phyloP scores from a whole-genome alignment of 1,284 basidiomycete genomes.

The Heterobasidion annosum region DNA sequence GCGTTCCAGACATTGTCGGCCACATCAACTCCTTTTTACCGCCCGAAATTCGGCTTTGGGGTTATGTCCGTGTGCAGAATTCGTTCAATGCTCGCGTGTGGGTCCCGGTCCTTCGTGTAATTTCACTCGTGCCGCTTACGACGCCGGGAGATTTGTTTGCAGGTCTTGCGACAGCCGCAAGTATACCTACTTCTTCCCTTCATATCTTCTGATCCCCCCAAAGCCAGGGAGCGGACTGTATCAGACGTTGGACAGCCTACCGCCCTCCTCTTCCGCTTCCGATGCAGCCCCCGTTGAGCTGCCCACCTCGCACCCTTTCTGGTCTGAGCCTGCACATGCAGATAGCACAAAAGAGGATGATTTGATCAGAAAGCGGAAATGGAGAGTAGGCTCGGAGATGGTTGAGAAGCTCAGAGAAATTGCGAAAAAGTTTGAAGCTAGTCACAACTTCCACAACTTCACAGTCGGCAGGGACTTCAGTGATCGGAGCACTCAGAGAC shows the following conservation, averaged over 20 bases:
- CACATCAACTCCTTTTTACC: conserved; percentile 85
- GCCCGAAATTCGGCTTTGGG: conserved; percentile 89
- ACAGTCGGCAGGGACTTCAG: conserved; percentile 83
- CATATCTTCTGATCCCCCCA: conserved; percentile 90
- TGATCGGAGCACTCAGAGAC: conserved; percentile 75
- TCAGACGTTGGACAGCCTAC: conserved; percentile 29
- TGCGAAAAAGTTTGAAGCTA: conserved; percentile 66
- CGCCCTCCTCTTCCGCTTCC: conserved; percentile 9
- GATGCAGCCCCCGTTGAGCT: neutral
- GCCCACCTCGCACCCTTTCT: conserved; percentile 32
- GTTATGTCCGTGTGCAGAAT: conserved; percentile 79
- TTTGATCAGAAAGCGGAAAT: conserved; percentile 52
- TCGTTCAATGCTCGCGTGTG: conserved; percentile 88
- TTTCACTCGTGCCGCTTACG: conserved; percentile 8
- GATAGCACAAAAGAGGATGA: conserved; percentile 37
- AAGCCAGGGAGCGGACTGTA: conserved; percentile 66
- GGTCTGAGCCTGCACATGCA: conserved; percentile 30
- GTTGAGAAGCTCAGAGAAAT: conserved; percentile 49
- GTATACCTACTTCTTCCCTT: conserved; percentile 96
- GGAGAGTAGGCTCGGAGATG: conserved; percentile 51
- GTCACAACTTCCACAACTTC: conserved; percentile 97
- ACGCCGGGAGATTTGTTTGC: conserved; percentile 2
- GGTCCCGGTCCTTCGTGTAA: conserved; percentile 19
- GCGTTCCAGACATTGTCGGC: conserved; percentile 62
- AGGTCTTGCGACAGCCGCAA: conserved; percentile 89